Percentiles rank a stretch among this genome's conserved stretches.
Conservation (phyloP, 306 rosid genomes). For the Lagenaria siceraria region DNA sequence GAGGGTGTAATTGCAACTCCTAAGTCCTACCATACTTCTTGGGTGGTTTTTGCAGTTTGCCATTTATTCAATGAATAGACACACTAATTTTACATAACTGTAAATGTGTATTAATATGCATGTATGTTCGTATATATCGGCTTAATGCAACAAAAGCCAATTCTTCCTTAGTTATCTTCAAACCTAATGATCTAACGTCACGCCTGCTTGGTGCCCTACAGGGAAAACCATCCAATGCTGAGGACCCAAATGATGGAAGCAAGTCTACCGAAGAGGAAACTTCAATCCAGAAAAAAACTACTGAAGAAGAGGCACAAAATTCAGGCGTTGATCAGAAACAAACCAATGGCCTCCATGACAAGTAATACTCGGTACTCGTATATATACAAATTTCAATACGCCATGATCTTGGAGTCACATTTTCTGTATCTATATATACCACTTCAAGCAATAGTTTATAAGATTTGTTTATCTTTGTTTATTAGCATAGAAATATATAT, state of each 20-base stretch:
- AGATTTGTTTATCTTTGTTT: constrained; percentile 9
- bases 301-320: not conserved
- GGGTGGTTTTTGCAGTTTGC: too few species aligned
- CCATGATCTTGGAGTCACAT: not conserved
- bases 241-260: constrained; percentile 42
- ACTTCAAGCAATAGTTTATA: not conserved
- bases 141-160: not conserved
- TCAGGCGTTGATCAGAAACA: constrained; percentile 11
- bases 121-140: not conserved
- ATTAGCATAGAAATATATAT: constrained; percentile 22
- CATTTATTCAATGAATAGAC: not conserved
- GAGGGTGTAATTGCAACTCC: too few species aligned
- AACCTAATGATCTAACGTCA: not conserved
- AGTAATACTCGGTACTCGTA: constrained; percentile 16
- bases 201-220: constrained; percentile 6
- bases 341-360: constrained; percentile 43
- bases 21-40: too few species aligned
- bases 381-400: not conserved
- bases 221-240: constrained; percentile 45
- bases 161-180: not conserved
- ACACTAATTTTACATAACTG: not conserved
- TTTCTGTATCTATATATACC: not conserved
- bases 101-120: not conserved
- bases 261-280: constrained; percentile 29
- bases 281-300: not conserved